A percentile compares a stretch with the other conserved stretches of the same genome.
Evolutionary conservation across 768 basidiomycete species (phyloP).

Genomic region (Rickenella mellea): DNA sequence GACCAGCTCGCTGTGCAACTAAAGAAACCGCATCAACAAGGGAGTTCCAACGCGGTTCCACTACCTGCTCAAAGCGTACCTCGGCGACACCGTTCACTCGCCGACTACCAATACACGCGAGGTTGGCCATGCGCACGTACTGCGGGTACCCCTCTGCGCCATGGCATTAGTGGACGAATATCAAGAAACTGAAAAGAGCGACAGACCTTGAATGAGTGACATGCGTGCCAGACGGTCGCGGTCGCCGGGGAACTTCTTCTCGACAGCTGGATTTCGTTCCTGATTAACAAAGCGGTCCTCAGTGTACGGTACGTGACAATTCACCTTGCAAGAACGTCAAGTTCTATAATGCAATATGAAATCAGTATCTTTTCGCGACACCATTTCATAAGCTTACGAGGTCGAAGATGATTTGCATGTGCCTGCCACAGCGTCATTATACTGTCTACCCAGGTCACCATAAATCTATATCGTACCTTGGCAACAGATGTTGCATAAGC

Average conservation of each 20-base stretch:
- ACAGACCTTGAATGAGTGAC: constrained; percentile 82
- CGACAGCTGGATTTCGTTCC: constrained; percentile 50
- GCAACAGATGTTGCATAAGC: constrained; percentile 75
- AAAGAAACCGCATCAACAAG: not conserved
- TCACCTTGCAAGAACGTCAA: constrained; percentile 62
- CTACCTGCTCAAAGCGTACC: too few species aligned
- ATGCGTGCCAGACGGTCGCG: constrained; percentile 71
- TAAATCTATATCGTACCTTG: constrained; percentile 36
- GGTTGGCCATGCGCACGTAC: constrained; percentile 82
- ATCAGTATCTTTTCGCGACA: not conserved
- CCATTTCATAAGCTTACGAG: constrained; percentile 40
- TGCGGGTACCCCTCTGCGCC: constrained; percentile 83
- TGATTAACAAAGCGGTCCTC: not conserved
- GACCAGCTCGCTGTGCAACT: constrained; percentile 86
- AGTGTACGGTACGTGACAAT: not conserved
- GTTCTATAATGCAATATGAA: constrained; percentile 21
- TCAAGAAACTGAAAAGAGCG: not conserved
- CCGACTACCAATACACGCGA: constrained; percentile 82
- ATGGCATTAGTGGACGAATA: not conserved
- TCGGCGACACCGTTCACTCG: constrained; percentile 97
- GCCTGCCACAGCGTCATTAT: constrained; percentile 27
- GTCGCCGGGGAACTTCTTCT: constrained; percentile 85
- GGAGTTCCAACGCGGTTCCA: too few species aligned
- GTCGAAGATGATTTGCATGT: constrained; percentile 89
- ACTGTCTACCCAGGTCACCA: not conserved